phyloP scores from a whole-genome alignment of 176 grass and related monocot species.

The Pontederia crassipes region DNA sequence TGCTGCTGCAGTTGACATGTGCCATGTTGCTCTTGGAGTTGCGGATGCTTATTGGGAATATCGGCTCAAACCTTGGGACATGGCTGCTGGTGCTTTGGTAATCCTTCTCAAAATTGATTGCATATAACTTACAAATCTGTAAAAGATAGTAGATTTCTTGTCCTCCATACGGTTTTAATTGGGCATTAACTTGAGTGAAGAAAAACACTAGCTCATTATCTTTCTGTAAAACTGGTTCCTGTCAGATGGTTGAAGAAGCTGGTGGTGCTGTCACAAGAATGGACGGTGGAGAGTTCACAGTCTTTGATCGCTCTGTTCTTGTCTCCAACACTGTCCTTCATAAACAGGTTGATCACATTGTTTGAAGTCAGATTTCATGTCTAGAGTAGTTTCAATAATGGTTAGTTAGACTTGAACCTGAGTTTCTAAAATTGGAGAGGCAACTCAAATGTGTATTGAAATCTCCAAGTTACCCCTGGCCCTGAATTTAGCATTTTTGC shows the following conservation, averaged over 20 bases:
- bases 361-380: slow-evolving; percentile 16
- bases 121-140: background rate
- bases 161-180: background rate
- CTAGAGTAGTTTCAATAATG: background rate
- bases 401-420: too few species aligned
- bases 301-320: slow-evolving; percentile 92
- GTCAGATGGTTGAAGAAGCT: slow-evolving; percentile 93
- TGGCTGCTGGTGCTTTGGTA: slow-evolving; percentile 96
- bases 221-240: too few species aligned
- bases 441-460: too few species aligned
- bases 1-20: slow-evolving; percentile 88
- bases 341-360: slow-evolving; percentile 36
- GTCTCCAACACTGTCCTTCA: slow-evolving; percentile 74
- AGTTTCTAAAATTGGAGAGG: too few species aligned
- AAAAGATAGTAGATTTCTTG: background rate
- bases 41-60: slow-evolving; percentile 95
- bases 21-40: slow-evolving; percentile 85
- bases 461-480: too few species aligned
- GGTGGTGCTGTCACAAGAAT: slow-evolving; percentile 75
- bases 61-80: slow-evolving; percentile 92
- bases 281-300: slow-evolving; percentile 82
- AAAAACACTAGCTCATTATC: too few species aligned
- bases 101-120: background rate
- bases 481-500: too few species aligned
- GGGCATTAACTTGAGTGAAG: background rate